phyloP scores from a whole-genome alignment of 2,329 filamentous ascomycete genomes.

The Chalara sp. region DNA sequence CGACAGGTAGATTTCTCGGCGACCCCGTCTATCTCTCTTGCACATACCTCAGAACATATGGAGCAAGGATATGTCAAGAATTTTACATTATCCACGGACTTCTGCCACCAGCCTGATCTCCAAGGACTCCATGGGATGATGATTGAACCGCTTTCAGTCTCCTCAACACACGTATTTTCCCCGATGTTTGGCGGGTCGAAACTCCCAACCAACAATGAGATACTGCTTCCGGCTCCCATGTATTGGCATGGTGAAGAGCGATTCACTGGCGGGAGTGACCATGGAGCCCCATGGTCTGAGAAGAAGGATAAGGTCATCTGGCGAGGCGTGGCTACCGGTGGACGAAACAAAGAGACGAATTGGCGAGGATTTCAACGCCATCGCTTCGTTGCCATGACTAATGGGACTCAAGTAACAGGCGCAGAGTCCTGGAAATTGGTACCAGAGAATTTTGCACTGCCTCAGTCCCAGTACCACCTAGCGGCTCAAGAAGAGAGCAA shows the following conservation, averaged over 20 bases:
- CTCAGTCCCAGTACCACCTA: slow-evolving; percentile 40
- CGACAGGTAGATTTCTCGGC: slow-evolving; percentile 37
- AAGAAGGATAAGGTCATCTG: slow-evolving; percentile 53
- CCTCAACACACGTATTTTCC: slow-evolving; percentile 46
- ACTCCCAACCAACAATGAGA: slow-evolving; percentile 55
- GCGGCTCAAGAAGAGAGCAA: slow-evolving; percentile 34
- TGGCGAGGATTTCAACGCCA: slow-evolving; percentile 52
- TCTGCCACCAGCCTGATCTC: slow-evolving; percentile 47
- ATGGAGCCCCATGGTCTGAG: slow-evolving; percentile 48
- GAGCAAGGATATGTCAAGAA: slow-evolving; percentile 34
- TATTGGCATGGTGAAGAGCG: slow-evolving; percentile 54
- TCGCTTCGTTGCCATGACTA: slow-evolving; percentile 48
- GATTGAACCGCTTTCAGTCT: slow-evolving; percentile 44
- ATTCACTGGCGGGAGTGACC: slow-evolving; percentile 50
- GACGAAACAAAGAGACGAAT: slow-evolving; percentile 38
- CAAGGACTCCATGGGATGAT: slow-evolving; percentile 47
- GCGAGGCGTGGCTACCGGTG: slow-evolving; percentile 60
- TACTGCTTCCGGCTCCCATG: slow-evolving; percentile 57
- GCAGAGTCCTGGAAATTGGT: slow-evolving; percentile 23
- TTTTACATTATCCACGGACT: slow-evolving; percentile 35
- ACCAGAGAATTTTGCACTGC: slow-evolving; percentile 48
- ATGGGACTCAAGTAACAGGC: slow-evolving; percentile 33
- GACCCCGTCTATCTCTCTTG: slow-evolving; percentile 42
- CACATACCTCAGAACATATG: slow-evolving; percentile 33
- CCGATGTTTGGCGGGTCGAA: slow-evolving; percentile 58